Conservation (phyloP, 495 filamentous ascomycete species). For the Pseudevernia furfuracea region DNA sequence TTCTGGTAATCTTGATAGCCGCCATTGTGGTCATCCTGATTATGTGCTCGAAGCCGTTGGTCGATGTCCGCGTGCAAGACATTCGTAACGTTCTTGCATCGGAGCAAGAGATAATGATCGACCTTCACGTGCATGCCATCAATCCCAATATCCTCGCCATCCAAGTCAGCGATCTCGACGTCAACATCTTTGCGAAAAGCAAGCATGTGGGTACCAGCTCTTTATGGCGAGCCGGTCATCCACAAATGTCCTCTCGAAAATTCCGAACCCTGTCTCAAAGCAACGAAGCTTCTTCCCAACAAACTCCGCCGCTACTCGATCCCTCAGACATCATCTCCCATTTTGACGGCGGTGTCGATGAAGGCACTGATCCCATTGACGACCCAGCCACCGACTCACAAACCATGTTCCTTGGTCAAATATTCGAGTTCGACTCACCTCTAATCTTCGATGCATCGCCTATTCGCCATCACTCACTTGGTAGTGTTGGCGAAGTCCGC, state of each 20-base stretch:
- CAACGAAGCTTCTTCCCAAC: background rate
- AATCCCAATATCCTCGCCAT: slow-evolving; percentile 90
- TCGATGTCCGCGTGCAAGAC: slow-evolving; percentile 63
- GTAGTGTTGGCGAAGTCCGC: slow-evolving; percentile 73
- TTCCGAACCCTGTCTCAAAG: background rate
- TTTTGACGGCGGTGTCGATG: slow-evolving; percentile 44
- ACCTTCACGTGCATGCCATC: slow-evolving; percentile 75
- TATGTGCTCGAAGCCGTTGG: slow-evolving; percentile 79
- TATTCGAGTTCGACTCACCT: slow-evolving; percentile 77
- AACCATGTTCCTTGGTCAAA: slow-evolving; percentile 83
- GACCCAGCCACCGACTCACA: slow-evolving; percentile 59
- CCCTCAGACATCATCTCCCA: slow-evolving; percentile 13
- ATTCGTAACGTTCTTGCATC: slow-evolving; percentile 87
- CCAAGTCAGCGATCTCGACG: slow-evolving; percentile 71
- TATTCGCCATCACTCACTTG: slow-evolving; percentile 55
- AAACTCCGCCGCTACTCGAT: background rate
- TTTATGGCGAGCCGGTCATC: slow-evolving; percentile 57
- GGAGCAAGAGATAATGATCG: slow-evolving; percentile 91
- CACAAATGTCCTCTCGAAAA: background rate
- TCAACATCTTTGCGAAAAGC: slow-evolving; percentile 90
- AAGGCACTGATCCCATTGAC: slow-evolving; percentile 64
- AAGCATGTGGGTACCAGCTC: slow-evolving; percentile 72
- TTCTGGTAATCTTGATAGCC: slow-evolving; percentile 68
- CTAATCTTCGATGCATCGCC: slow-evolving; percentile 84
- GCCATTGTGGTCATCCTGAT: slow-evolving; percentile 81